Percentiles rank a stretch among this genome's conserved stretches.
phyloP scores from a whole-genome alignment of 1,284 basidiomycete species.

The Bjerkandera adusta region DNA sequence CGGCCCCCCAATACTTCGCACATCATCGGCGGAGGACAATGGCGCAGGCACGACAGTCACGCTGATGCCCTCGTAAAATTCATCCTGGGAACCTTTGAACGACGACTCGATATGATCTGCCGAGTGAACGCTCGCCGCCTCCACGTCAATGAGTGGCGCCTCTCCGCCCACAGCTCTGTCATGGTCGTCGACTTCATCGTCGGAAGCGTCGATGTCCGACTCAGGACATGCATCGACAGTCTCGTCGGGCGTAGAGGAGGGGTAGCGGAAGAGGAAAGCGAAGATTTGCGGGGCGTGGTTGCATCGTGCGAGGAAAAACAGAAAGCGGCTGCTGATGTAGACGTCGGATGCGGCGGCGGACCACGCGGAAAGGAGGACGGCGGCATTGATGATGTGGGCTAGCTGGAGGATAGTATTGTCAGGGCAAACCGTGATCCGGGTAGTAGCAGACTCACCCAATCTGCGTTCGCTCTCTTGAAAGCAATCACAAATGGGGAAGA shows the following conservation, averaged over 20 bases:
- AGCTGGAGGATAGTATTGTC: conserved; percentile 37
- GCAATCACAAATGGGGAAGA: conserved; percentile 50
- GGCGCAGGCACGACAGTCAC: neutral
- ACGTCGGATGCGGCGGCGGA: conserved; percentile 52
- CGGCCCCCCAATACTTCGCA: neutral
- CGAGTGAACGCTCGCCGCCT: too few relatives aligned
- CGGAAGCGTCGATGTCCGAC: neutral
- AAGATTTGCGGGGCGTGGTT: conserved; percentile 41
- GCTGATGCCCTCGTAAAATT: neutral
- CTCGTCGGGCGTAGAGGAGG: conserved; percentile 6
- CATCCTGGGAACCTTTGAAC: too few relatives aligned
- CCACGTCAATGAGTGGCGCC: neutral
- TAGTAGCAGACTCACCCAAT: conserved; percentile 20
- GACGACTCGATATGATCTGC: too few relatives aligned
- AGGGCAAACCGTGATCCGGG: too few relatives aligned
- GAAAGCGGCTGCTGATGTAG: conserved; percentile 48
- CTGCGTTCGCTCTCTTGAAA: conserved; percentile 39
- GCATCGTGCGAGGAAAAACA: conserved; percentile 46
- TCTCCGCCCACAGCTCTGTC: neutral
- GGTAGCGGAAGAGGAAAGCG: conserved; percentile 23
- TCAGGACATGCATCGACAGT: conserved; percentile 1
- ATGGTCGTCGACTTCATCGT: conserved; percentile 1
- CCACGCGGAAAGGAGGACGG: conserved; percentile 46
- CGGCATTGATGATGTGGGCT: conserved; percentile 44
- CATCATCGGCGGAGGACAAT: conserved; percentile 4